These are phyloP conservation scores for Penicillium sp. DNA, from an alignment of 2,329 filamentous ascomycete genomes.

Conservation along the genomic window DNA sequence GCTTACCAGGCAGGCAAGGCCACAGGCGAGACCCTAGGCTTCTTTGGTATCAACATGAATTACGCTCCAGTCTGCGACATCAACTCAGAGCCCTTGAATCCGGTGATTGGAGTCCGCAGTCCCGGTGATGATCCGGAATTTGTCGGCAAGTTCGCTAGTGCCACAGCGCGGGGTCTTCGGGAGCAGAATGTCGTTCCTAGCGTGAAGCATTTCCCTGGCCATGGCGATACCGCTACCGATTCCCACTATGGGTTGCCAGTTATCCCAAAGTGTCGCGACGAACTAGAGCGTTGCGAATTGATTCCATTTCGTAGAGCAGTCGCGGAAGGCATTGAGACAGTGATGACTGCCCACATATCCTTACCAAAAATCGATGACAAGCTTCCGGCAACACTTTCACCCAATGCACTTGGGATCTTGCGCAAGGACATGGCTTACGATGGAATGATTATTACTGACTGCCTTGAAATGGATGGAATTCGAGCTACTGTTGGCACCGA, in stretches of 20 bases:
- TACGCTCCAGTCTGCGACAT: conserved; percentile 49
- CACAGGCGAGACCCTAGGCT: conserved; percentile 41
- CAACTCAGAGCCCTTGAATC: conserved; percentile 47
- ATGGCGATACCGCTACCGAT: conserved; percentile 47
- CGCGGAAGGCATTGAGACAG: conserved; percentile 43
- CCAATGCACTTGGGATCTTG: conserved; percentile 39
- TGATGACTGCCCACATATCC: conserved; percentile 50
- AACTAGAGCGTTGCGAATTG: conserved; percentile 44
- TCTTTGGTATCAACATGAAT: conserved; percentile 49
- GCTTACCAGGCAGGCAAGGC: conserved; percentile 38
- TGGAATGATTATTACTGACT: conserved; percentile 48
- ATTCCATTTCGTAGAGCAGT: conserved; percentile 47
- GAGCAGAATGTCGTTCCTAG: conserved; percentile 44
- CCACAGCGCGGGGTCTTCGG: conserved; percentile 39
- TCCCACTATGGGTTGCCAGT: conserved; percentile 46
- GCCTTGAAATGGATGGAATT: conserved; percentile 49
- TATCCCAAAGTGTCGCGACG: conserved; percentile 38
- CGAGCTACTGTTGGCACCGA: conserved; percentile 44
- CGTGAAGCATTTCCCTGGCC: conserved; percentile 50
- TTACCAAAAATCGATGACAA: conserved; percentile 37
- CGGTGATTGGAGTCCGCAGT: conserved; percentile 47
- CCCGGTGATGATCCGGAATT: conserved; percentile 44
- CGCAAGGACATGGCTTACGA: conserved; percentile 46
- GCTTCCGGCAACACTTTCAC: conserved; percentile 44
- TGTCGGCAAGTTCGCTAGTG: conserved; percentile 44